phyloP scores from a whole-genome alignment of 495 filamentous ascomycete genomes.

The Tuber brumale region DNA sequence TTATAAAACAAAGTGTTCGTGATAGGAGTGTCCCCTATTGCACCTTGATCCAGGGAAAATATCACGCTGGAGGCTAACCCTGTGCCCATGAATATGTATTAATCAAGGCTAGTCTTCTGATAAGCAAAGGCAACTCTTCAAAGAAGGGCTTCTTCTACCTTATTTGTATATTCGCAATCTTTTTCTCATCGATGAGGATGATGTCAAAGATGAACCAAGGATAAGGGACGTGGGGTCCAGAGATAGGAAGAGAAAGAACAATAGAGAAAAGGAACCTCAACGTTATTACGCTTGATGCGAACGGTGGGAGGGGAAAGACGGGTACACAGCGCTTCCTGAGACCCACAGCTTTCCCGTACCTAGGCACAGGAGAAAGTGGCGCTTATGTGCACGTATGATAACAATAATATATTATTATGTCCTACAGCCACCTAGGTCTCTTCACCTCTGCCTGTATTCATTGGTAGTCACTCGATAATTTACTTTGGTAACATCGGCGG shows the following conservation, averaged over 20 bases:
- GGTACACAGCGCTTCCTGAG: too few relatives aligned
- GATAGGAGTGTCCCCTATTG: neutral
- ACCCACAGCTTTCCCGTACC: neutral
- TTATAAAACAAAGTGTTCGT: neutral
- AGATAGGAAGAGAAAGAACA: too few relatives aligned
- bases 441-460: neutral
- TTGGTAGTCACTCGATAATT: neutral
- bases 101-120: too few relatives aligned
- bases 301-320: too few relatives aligned
- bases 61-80: too few relatives aligned
- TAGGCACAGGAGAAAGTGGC: neutral
- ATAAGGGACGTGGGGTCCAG: too few relatives aligned
- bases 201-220: too few relatives aligned
- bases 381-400: neutral
- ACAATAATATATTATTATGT: too few relatives aligned
- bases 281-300: too few relatives aligned
- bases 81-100: neutral
- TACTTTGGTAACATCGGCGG: neutral
- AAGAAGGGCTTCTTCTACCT: neutral
- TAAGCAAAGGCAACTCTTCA: neutral
- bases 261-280: too few relatives aligned
- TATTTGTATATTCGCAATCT: neutral
- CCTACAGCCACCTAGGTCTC: too few relatives aligned
- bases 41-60: neutral
- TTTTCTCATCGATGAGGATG: too few relatives aligned